Conservation (phyloP, 768 basidiomycete species). For the Suillus luteus region DNA sequence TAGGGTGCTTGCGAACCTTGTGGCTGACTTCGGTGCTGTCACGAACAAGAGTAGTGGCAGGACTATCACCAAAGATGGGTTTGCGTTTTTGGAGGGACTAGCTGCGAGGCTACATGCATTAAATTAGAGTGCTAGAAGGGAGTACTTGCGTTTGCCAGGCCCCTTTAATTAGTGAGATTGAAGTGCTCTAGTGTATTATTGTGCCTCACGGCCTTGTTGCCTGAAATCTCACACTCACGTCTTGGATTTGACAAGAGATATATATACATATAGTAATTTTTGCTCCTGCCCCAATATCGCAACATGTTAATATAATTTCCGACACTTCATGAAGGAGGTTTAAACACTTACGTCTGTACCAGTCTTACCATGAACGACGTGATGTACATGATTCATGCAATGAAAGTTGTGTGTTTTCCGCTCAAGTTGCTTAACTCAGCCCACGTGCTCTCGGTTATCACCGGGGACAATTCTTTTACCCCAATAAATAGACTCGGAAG, state of each 20-base stretch:
- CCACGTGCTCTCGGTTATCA: conserved; percentile 30
- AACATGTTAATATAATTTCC: not conserved
- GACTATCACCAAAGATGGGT: conserved; percentile 78
- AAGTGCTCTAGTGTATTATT: not conserved
- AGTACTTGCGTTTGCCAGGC: not conserved
- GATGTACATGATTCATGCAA: not conserved
- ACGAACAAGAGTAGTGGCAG: conserved; percentile 69
- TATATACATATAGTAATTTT: not conserved
- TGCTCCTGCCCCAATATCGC: not conserved
- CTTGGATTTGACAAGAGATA: not conserved
- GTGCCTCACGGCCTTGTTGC: not conserved
- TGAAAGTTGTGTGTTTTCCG: not conserved
- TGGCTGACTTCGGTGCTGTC: conserved; percentile 69
- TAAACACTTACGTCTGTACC: not conserved
- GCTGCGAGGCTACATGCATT: conserved; percentile 49
- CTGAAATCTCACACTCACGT: conserved; percentile 1
- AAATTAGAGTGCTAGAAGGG: conserved; percentile 10
- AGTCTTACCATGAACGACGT: not conserved
- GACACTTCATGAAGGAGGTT: not conserved
- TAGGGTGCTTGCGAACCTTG: conserved; percentile 60
- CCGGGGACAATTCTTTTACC: conserved; percentile 23
- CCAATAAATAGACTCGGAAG: conserved; percentile 29
- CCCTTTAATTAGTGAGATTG: not conserved
- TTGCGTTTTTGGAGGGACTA: conserved; percentile 66
- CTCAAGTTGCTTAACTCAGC: not conserved